A percentile compares a stretch with the other conserved stretches of the same genome.
Conservation (phyloP, 305 asterid genomes). For the Fraxinus sp. region DNA sequence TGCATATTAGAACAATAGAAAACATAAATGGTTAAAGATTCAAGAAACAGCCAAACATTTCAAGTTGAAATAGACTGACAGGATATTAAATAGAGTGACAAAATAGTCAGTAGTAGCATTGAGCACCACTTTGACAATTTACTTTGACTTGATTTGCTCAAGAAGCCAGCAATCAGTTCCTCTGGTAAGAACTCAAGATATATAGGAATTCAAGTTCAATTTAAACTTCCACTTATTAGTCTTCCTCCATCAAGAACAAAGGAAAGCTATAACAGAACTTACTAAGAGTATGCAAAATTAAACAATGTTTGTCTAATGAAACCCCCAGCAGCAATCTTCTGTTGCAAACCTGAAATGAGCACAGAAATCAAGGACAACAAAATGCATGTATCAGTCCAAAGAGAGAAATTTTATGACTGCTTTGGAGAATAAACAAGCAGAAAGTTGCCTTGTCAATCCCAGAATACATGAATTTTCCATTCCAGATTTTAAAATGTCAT, state of each 20-base stretch:
- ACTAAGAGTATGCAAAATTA: constrained; percentile 75
- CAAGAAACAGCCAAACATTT: constrained; percentile 1
- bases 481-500: background rate
- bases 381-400: background rate
- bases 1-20: constrained; percentile 24
- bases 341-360: constrained; percentile 71
- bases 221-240: background rate
- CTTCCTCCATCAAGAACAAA: constrained; percentile 12
- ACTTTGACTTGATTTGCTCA: background rate
- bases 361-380: constrained; percentile 22
- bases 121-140: background rate
- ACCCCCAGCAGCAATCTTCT: constrained; percentile 77
- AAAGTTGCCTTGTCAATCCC: constrained; percentile 1
- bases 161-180: constrained; percentile 13
- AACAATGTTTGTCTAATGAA: constrained; percentile 66
- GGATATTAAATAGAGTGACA: background rate
- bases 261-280: constrained; percentile 39
- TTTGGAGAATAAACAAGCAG: background rate
- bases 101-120: background rate
- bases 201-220: constrained; percentile 9
- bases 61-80: background rate
- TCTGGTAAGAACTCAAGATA: background rate
- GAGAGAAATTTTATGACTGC: background rate
- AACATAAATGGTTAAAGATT: constrained; percentile 1
- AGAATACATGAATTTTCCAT: background rate